These are phyloP conservation scores for Lichtheimia ramosa DNA, from an alignment of 371 early-diverging fungal species.

Conservation along the genomic window DNA sequence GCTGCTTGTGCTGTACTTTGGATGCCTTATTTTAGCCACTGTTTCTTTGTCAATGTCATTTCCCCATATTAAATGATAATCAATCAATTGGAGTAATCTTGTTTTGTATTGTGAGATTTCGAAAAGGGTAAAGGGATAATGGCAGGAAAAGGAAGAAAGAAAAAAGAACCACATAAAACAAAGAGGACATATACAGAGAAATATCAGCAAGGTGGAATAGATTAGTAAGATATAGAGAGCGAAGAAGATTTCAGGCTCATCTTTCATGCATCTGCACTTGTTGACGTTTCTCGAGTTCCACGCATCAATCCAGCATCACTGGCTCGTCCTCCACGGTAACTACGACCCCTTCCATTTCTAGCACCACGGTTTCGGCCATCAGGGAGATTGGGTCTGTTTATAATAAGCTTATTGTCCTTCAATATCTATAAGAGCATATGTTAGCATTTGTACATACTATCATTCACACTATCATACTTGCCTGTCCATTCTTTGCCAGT, in stretches of 20 bases:
- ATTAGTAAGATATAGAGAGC: slow-evolving; percentile 1
- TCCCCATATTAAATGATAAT: too few relatives aligned
- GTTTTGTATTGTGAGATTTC: too few relatives aligned
- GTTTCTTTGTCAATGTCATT: too few relatives aligned
- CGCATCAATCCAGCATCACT: slow-evolving; percentile 1
- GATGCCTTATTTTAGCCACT: slow-evolving; percentile 23
- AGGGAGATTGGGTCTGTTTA: slow-evolving; percentile 42
- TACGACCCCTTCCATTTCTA: slow-evolving; percentile 24
- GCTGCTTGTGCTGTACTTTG: slow-evolving; percentile 46
- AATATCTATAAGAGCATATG: slow-evolving; percentile 8
- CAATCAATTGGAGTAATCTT: too few relatives aligned
- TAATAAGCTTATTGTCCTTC: slow-evolving; percentile 41
- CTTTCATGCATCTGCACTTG: neutral
- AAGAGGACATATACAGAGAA: slow-evolving; percentile 2
- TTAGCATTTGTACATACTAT: neutral
- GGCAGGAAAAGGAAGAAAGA: neutral
- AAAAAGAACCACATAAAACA: neutral
- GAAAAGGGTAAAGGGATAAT: too few relatives aligned
- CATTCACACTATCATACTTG: neutral
- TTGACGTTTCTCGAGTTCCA: neutral
- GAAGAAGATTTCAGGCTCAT: neutral
- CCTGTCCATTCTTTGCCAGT: slow-evolving; percentile 39
- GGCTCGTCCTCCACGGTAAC: slow-evolving; percentile 31
- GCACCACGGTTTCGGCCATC: slow-evolving; percentile 25
- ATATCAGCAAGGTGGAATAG: neutral